Evolutionary conservation across 1,139 yeast species (phyloP), one percentile per base, ranked within the genome.

Genomic region (Blastobotrys serpentis): DNA sequence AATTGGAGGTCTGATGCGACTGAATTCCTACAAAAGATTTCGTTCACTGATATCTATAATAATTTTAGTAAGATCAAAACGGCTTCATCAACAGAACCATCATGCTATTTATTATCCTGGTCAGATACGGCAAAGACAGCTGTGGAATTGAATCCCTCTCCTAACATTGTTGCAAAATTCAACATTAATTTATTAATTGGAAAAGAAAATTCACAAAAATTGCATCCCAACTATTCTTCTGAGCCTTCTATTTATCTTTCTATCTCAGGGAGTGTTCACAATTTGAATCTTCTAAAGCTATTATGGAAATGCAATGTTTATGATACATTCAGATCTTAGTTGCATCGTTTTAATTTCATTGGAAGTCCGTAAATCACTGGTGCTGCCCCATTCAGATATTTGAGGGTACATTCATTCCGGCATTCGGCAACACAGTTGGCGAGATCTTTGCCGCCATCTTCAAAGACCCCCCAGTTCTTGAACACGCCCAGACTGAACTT

Each of bases 321-420:
- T 26, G 10, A 26, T 17, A 11, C n/a, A 10, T 22, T 11, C n/a
- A 22, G 25, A 26, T 30, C 22, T 5, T 42, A 11, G 18, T 13
- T 8, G 22, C 16, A 32, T 42, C 18, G 18, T 33, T 23, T 38
- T n/a, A 52, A 41, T 33, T 53, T 53, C 53, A 81, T 64, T 1
- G 95, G 95, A 38, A 86, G 62, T 0, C 95, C 95, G 61, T 85
- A 86, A 1, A 86, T 71, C 0, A 87, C 82, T 0, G 94, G 89
- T 0, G 95, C 90, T 1, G 88, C 87, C 0, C 95, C 95, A 58
- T 86, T 87, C 55, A 86, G 67, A 57, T 75, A 85, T 47, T 68
- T 76, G 56, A 89, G 69, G 46, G 78, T 78, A 62, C 96, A 88
- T 1, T 68, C 73, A 36, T 75, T 74, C 53, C 96, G 73, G 37